Evolutionary conservation across 208 protist genomes (phyloP).

Genomic region (Zelonia costaricensis): DNA sequence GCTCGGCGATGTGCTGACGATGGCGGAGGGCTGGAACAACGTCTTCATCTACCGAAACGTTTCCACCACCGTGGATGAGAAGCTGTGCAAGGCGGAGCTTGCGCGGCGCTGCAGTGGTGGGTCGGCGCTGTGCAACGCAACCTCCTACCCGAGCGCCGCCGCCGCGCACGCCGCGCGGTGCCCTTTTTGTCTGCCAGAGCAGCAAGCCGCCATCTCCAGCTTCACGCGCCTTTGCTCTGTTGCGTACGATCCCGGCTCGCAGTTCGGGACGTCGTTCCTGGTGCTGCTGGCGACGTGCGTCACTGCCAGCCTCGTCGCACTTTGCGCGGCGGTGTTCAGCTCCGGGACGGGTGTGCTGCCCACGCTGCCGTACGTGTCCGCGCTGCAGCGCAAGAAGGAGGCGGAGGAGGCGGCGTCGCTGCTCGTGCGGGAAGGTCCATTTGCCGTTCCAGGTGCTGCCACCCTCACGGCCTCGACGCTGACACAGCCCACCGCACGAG

Average conservation of each 20-base stretch:
- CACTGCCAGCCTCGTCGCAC: not conserved
- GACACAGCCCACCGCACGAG: too few species aligned
- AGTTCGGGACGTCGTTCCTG: not conserved
- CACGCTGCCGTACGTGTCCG: not conserved
- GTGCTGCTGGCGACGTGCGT: not conserved
- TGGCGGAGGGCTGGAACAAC: not conserved
- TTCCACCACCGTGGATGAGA: not conserved
- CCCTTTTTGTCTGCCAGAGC: not conserved
- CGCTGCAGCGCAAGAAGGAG: not conserved
- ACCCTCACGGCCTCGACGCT: too few species aligned
- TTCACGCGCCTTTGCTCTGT: not conserved
- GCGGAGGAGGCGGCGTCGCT: not conserved
- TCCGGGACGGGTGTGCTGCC: slow-evolving; percentile 1
- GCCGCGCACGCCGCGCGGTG: not conserved
- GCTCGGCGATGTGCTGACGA: not conserved
- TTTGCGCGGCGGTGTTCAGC: slow-evolving; percentile 3
- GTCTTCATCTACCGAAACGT: slow-evolving; percentile 1
- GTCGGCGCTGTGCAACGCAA: not conserved
- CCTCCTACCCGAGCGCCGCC: not conserved
- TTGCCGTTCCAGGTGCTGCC: not conserved
- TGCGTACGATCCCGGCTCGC: not conserved
- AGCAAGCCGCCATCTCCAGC: not conserved
- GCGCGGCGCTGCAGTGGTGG: slow-evolving; percentile 1
- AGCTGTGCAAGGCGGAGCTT: not conserved
- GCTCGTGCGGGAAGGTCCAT: not conserved